phyloP scores from a whole-genome alignment of 768 basidiomycete species.

The Infundibulicybe gibba region DNA sequence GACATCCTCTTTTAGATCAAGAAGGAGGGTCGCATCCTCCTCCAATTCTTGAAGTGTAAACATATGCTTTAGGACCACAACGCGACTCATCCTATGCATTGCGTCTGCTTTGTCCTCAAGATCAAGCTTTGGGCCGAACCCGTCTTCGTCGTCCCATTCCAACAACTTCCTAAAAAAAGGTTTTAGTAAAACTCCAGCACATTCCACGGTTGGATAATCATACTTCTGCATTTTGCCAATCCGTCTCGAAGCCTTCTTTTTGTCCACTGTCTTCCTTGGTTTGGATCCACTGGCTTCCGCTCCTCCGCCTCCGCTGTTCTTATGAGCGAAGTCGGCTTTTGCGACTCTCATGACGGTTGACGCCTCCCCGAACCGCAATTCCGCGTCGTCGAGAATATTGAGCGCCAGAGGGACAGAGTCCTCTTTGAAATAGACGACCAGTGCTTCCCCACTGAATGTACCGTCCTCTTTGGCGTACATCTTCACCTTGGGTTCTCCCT shows the following conservation, averaged over 20 bases:
- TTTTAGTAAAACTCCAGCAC: not conserved
- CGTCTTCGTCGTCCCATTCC: slow-evolving; percentile 95
- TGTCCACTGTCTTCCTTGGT: slow-evolving; percentile 65
- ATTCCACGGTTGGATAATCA: slow-evolving; percentile 8
- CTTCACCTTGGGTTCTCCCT: slow-evolving; percentile 93
- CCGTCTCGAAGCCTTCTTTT: slow-evolving; percentile 70
- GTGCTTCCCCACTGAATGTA: slow-evolving; percentile 87
- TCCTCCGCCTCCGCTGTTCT: slow-evolving; percentile 39
- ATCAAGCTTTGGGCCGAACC: slow-evolving; percentile 72
- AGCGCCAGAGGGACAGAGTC: slow-evolving; percentile 87
- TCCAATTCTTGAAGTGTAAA: slow-evolving; percentile 85
- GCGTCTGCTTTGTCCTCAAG: slow-evolving; percentile 46
- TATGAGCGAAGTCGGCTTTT: slow-evolving; percentile 78
- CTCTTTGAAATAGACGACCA: slow-evolving; percentile 97
- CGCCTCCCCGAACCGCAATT: slow-evolving; percentile 79
- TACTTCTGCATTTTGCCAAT: slow-evolving; percentile 90
- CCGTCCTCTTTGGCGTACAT: slow-evolving; percentile 90
- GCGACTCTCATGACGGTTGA: slow-evolving; percentile 70
- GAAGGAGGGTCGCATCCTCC: slow-evolving; percentile 77
- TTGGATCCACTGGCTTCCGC: slow-evolving; percentile 35
- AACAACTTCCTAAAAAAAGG: slow-evolving; percentile 65
- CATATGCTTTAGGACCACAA: slow-evolving; percentile 95
- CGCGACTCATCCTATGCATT: slow-evolving; percentile 58
- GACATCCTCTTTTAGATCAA: slow-evolving; percentile 96
- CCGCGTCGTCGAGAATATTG: slow-evolving; percentile 87